phyloP scores from a whole-genome alignment of 352 stramenopile genomes.

The Pythium phragmitis region DNA sequence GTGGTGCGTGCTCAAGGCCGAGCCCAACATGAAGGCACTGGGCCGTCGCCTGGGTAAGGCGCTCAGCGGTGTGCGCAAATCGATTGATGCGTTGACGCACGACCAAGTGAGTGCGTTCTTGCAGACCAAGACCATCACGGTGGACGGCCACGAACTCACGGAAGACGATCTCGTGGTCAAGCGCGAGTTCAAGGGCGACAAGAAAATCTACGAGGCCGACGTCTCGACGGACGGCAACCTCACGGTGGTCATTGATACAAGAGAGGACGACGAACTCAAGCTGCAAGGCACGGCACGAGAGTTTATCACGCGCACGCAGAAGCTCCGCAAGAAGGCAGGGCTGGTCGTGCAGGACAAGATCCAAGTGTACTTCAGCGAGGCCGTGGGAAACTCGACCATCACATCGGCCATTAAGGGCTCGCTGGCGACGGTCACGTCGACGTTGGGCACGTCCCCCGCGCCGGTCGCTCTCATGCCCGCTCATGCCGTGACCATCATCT shows the following conservation, averaged over 20 bases:
- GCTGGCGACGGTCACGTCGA: slow-evolving; percentile 49
- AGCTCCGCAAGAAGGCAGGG: slow-evolving; percentile 96
- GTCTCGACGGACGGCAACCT: slow-evolving; percentile 88
- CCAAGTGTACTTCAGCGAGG: slow-evolving; percentile 94
- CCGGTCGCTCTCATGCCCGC: slow-evolving; percentile 55
- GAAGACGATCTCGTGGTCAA: slow-evolving; percentile 95
- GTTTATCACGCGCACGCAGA: slow-evolving; percentile 98
- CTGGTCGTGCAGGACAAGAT: slow-evolving; percentile 95
- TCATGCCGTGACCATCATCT: slow-evolving; percentile 69
- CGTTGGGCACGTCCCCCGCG: slow-evolving; percentile 60
- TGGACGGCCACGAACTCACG: slow-evolving; percentile 71
- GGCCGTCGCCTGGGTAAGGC: slow-evolving; percentile 97
- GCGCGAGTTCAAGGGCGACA: slow-evolving; percentile 93
- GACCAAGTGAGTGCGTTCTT: slow-evolving; percentile 70
- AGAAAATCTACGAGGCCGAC: slow-evolving; percentile 90
- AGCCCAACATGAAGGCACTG: slow-evolving; percentile 93
- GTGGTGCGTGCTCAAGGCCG: slow-evolving; percentile 93
- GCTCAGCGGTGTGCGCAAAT: slow-evolving; percentile 91
- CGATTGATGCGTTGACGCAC: slow-evolving; percentile 66
- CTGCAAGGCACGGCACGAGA: slow-evolving; percentile 93
- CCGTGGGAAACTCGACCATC: slow-evolving; percentile 57
- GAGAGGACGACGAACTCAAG: slow-evolving; percentile 95
- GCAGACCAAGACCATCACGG: slow-evolving; percentile 78
- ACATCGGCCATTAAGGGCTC: slow-evolving; percentile 61
- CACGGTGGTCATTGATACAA: slow-evolving; percentile 95